Base-by-base conservation (phyloP, 73 alveolate species). In the Breviolum minutum region DNA sequence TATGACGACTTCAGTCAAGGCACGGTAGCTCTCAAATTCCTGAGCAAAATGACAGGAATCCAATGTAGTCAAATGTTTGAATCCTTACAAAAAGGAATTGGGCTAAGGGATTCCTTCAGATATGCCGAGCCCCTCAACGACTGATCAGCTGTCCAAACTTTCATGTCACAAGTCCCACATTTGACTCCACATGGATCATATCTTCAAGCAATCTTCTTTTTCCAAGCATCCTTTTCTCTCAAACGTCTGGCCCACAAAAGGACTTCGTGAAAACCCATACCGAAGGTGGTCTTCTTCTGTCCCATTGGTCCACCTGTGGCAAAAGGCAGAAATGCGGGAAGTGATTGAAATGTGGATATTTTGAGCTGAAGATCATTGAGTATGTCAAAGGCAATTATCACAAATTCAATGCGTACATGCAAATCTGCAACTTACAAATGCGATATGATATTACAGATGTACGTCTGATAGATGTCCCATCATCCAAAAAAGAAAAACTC, bases 261-360 rank as follows among this genome's bases (percentile, higher is more conserved):
- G 40, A 81, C 98, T 92, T 92, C 98, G 29, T 92, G 98, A 54
- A 92, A 92, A 63, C 90, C 98, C 90, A 92, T 80, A 48, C 98
- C 92, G 60, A 83, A 83, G 62, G 92, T 83, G 62, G 92, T 83
- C 92, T 83, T 83, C 92, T 54, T 54, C 70, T 60, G 90, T 13
- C 22, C 90, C 22, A 81, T 81, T 29, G 48, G 5, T 17, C 62
- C 13, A 13, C 70, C 69, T 48, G 17, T 6, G 8, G 70, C 86
- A 26, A 68, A 14, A 68, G 77, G 77, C 77, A 68, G n/a, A 14
- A 68, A 22, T 6, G n/a, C 77, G 77, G n/a, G n/a, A 14, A 68
- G 77, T 22, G 24, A 22, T 22, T 2, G 77, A 40, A 68, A 68
- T 68, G n/a, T 68, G 77, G 24, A 68, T 68, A 1, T 22, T 68